phyloP scores from a whole-genome alignment of 2,329 filamentous ascomycete species.

The Penicillium frequentans region DNA sequence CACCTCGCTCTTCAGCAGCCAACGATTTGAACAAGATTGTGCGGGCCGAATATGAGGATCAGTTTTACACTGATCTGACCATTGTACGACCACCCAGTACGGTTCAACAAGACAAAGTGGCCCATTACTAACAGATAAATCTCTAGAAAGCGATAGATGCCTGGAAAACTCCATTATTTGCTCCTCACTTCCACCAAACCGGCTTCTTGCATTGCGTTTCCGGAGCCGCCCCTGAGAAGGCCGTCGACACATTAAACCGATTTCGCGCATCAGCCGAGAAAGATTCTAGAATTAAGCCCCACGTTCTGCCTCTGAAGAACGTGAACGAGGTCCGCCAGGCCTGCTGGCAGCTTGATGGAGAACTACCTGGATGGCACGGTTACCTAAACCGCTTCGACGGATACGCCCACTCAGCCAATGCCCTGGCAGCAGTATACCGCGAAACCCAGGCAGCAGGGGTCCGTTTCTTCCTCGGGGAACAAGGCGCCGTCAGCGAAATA shows the following conservation, averaged over 20 bases:
- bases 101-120: not conserved
- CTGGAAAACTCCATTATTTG: constrained; percentile 56
- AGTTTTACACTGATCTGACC: constrained; percentile 57
- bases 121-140: not conserved
- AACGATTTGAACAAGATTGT: constrained; percentile 65
- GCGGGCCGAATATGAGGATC: constrained; percentile 59
- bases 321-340: constrained; percentile 43
- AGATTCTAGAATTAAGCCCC: constrained; percentile 36
- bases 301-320: constrained; percentile 40
- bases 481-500: constrained; percentile 42
- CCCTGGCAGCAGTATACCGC: constrained; percentile 50
- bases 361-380: constrained; percentile 55
- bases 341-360: constrained; percentile 52
- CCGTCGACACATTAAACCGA: constrained; percentile 47
- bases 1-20: constrained; percentile 55
- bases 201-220: constrained; percentile 56
- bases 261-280: constrained; percentile 41
- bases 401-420: constrained; percentile 57
- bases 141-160: constrained; percentile 51
- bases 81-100: constrained; percentile 39
- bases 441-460: constrained; percentile 44
- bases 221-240: constrained; percentile 49
- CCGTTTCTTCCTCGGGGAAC: constrained; percentile 46
- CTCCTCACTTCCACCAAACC: constrained; percentile 54
- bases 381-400: constrained; percentile 60